These are phyloP conservation scores for Rhodotorula sp. DNA, from an alignment of 1,284 basidiomycete genomes.

Conservation along the genomic window DNA sequence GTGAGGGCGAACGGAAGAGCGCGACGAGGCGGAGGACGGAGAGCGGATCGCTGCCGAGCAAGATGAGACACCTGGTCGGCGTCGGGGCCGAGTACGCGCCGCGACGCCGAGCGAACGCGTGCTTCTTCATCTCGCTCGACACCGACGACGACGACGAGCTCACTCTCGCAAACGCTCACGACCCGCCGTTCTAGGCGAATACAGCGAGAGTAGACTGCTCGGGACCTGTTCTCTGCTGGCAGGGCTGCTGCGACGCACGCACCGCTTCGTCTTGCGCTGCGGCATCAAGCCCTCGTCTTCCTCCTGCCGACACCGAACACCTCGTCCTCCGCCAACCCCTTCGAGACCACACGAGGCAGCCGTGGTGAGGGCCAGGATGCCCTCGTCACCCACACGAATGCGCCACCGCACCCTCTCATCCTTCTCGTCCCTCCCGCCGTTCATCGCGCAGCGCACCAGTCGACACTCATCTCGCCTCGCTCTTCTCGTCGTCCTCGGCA, in stretches of 20 bases:
- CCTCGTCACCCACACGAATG: too few relatives aligned
- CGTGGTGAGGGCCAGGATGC: neutral
- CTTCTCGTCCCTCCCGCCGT: neutral
- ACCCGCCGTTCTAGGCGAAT: too few relatives aligned
- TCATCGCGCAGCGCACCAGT: neutral
- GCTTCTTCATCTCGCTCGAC: too few relatives aligned
- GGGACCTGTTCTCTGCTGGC: too few relatives aligned
- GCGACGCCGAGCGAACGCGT: too few relatives aligned
- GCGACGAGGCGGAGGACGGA: neutral
- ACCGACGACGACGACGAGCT: too few relatives aligned
- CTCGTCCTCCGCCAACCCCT: neutral
- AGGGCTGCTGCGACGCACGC: too few relatives aligned
- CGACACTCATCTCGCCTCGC: conserved; percentile 1
- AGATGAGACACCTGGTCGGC: neutral
- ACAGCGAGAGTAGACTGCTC: too few relatives aligned
- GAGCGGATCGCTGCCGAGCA: neutral
- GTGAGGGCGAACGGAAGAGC: neutral
- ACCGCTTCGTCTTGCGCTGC: too few relatives aligned
- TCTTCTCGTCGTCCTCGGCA: neutral
- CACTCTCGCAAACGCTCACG: too few relatives aligned
- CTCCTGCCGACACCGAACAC: too few relatives aligned
- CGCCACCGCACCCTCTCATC: neutral
- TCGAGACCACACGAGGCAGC: neutral
- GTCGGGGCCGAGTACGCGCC: neutral
- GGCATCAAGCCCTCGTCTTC: too few relatives aligned